Base-by-base conservation (phyloP, 192 early-diverging fungal species). In the Dissophora globulifera region DNA sequence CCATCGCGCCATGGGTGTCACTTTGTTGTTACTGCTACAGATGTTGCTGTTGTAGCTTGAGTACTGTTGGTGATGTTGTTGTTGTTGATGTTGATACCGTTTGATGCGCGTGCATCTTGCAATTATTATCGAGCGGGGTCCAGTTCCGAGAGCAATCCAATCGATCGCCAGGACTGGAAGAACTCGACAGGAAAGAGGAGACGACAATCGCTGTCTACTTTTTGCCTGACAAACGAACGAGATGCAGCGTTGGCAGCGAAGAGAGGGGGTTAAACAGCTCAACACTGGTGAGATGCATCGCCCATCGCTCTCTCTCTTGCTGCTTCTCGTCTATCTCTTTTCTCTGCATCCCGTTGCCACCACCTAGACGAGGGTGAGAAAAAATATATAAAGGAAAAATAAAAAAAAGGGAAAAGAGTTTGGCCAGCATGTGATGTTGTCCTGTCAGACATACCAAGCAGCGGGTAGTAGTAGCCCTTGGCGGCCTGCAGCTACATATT, bases 391-490 rank as follows among this genome's bases (percentile, higher is more conserved):
- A n/a, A n/a, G n/a, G n/a, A n/a, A n/a, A n/a, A n/a, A n/a, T n/a
- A n/a, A n/a, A n/a, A 23, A 10, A 30, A 17, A 49, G 4, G 10
- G 9, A 29, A 60, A 60, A 23, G 17, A 13, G 20, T 35, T 48
- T 61, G 47, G 26, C 32, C 11, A 38, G 19, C 55, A 57, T 57
- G 55, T 57, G 55, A 57, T 57, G 55, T 11, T 17, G 43, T 13
- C 15, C 7, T 9, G 32, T 54, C 29, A 19, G 31, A 35, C 29
- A 54, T 13, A 13, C 38, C 7, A 7, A 40, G 13, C 8, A 7
- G 38, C 38, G 13, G 7, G 38, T 40, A 7, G 49, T 27, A 20
- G 8, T 51, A 17, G 27, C 20, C 27, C n/a, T n/a, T n/a, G n/a
- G n/a, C n/a, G n/a, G n/a, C n/a, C n/a, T n/a, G n/a, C n/a, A n/a